Percentiles rank a stretch among this genome's conserved stretches.
phyloP scores from a whole-genome alignment of 1,139 yeast genomes.

The Zygoascus meyerae region DNA sequence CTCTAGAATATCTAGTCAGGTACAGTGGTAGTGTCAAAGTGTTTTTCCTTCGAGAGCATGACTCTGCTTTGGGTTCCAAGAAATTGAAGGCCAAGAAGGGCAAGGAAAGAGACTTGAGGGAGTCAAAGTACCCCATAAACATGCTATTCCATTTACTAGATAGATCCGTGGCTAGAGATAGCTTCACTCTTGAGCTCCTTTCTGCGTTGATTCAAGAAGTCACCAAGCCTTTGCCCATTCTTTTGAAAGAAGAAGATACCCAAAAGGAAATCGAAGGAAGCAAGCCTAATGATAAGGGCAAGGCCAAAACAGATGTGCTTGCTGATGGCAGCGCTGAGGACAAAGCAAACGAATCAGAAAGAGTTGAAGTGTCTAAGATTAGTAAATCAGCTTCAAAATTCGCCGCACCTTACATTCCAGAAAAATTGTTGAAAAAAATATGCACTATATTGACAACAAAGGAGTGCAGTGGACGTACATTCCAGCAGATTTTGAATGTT shows the following conservation, averaged over 20 bases:
- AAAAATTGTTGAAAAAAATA: conserved; percentile 54
- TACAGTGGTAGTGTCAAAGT: conserved; percentile 61
- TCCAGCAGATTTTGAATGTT: conserved; percentile 75
- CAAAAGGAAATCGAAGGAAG: conserved; percentile 3
- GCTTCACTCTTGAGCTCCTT: conserved; percentile 67
- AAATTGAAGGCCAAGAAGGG: conserved; percentile 27
- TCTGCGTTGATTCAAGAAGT: conserved; percentile 73
- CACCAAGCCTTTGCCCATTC: conserved; percentile 57
- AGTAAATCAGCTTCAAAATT: conserved; percentile 21
- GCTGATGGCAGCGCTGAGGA: conserved; percentile 12
- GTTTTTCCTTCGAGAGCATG: conserved; percentile 79
- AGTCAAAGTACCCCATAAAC: conserved; percentile 62
- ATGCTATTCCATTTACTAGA: conserved; percentile 58
- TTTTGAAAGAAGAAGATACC: conserved; percentile 21
- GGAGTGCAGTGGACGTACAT: conserved; percentile 81
- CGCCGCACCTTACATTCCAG: conserved; percentile 62
- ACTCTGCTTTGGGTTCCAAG: conserved; percentile 42
- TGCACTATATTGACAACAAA: conserved; percentile 72
- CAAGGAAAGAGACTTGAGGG: conserved; percentile 36
- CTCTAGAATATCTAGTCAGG: conserved; percentile 65
- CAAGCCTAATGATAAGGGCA: conserved; percentile 5
- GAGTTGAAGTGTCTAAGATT: conserved; percentile 11
- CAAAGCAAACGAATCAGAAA: background rate
- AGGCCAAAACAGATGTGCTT: conserved; percentile 16
- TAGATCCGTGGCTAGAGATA: conserved; percentile 56